These are phyloP conservation scores for Ceratocystis albifundus DNA, from an alignment of 2,329 filamentous ascomycete species.

Conservation along the genomic window DNA sequence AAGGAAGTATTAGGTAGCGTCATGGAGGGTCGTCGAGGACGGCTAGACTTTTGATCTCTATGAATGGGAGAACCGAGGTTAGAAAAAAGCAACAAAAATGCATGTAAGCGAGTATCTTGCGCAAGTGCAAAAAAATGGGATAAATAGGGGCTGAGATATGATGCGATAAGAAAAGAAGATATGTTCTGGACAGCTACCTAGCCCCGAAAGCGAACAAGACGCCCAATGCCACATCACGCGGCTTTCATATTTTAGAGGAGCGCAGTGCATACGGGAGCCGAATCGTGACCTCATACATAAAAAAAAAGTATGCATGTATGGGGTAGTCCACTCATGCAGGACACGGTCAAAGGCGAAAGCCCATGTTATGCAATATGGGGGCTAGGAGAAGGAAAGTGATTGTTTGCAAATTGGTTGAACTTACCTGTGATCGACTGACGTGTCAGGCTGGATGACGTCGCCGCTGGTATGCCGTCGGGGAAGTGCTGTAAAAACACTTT, in stretches of 20 bases:
- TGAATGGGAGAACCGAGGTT: conserved; percentile 11
- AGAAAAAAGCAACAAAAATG: background rate
- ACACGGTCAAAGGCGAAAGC: background rate
- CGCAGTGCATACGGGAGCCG: background rate
- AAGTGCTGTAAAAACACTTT: conserved; percentile 18
- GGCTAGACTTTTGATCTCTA: conserved; percentile 50
- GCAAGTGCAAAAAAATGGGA: conserved; percentile 33
- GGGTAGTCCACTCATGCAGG: background rate
- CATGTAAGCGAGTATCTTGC: background rate
- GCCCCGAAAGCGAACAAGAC: background rate
- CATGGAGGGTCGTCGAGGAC: conserved; percentile 50
- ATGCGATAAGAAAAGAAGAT: background rate
- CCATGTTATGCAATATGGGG: too few relatives aligned
- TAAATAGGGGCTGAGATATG: background rate
- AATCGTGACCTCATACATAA: conserved; percentile 2
- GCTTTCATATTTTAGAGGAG: conserved; percentile 2
- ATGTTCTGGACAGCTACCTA: background rate
- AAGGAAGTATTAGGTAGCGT: conserved; percentile 25
- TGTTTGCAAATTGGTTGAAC: background rate
- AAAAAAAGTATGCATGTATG: background rate
- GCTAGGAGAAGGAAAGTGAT: too few relatives aligned
- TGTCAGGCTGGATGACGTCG: conserved; percentile 1
- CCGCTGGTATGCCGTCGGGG: conserved; percentile 22
- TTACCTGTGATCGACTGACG: conserved; percentile 3
- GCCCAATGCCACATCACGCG: background rate